These are phyloP conservation scores for Drechmeria coniospora DNA, from an alignment of 2,329 filamentous ascomycete genomes.

Conservation along the genomic window DNA sequence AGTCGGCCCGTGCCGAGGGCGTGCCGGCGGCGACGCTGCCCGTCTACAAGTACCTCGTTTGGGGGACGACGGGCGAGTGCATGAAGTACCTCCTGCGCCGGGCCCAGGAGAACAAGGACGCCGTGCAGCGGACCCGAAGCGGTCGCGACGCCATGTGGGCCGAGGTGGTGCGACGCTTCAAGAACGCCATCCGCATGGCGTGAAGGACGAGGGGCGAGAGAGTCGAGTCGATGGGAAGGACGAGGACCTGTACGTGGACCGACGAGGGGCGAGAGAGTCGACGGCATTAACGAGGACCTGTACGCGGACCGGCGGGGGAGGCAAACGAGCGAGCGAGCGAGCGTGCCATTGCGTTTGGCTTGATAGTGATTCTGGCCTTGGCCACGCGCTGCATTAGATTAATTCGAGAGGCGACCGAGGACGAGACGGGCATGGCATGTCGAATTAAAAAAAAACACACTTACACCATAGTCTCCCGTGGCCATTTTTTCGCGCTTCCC, in stretches of 20 bases:
- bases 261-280: too few relatives aligned
- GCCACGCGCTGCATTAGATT: too few relatives aligned
- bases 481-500: too few relatives aligned
- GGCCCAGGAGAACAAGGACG: conserved; percentile 57
- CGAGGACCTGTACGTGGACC: too few relatives aligned
- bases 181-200: conserved; percentile 22
- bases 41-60: conserved; percentile 56
- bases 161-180: conserved; percentile 43
- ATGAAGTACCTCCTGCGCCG: conserved; percentile 60
- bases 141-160: conserved; percentile 46
- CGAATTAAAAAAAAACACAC: too few relatives aligned
- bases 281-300: too few relatives aligned
- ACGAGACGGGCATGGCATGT: too few relatives aligned
- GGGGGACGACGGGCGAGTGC: conserved; percentile 63
- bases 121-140: conserved; percentile 45
- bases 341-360: too few relatives aligned
- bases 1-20: conserved; percentile 14
- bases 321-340: too few relatives aligned
- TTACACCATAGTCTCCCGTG: not conserved
- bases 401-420: too few relatives aligned
- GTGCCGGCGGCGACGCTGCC: conserved; percentile 25
- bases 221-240: not conserved
- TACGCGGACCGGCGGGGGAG: too few relatives aligned
- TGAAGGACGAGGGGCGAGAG: conserved; percentile 6
- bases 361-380: too few relatives aligned